Evolutionary conservation across 331 rosid genomes (phyloP), one percentile per base, ranked within the genome.

Genomic region (Rhamnella rubrinervis): DNA sequence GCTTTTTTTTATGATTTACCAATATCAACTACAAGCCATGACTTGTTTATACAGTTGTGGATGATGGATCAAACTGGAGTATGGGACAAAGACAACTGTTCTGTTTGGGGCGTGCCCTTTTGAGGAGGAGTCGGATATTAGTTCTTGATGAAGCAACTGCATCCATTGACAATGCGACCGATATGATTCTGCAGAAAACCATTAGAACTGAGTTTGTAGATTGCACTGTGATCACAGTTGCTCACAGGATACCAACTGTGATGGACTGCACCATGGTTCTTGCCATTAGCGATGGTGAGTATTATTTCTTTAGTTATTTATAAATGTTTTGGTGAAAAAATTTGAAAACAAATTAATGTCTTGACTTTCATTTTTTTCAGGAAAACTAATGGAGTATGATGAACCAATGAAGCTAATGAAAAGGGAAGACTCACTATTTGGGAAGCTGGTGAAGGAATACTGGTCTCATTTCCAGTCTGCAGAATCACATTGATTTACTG

Each of bases 121-220:
- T 93, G 71, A 76, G 95, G 80, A 82, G 80, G 82, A 84, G 95
- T 55, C 77, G 85, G 52, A 75, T 93, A 71, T 67, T 93, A 76
- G 91, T 93, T 75, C 84, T 93, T 0, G 97, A 93, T 40, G 98
- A 93, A 81, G 98, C 98, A 21, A 90, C 98, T 15, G 89, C 98
- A 23, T 93, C 97, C 17, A 86, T 90, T 4, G 98, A 93, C 71
- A 93, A 86, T 63, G 85, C 88, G 19, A 93, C 97, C 5, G 97
- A 92, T 72, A 60, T 68, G 86, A 85, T 92, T 71, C 70, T 92
- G 31, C 96, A 90, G 82, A 90, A 82, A 81, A 92, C 88, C 2
- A 88, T 93, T 46, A 74, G 96, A 39, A 74, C 82, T 15, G 89
- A 86, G 64, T 93, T 90, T 68, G 90, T 76, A 25, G 85, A 86